Base-by-base conservation (phyloP, 1,284 basidiomycete species). In the Wolfiporia cocos region DNA sequence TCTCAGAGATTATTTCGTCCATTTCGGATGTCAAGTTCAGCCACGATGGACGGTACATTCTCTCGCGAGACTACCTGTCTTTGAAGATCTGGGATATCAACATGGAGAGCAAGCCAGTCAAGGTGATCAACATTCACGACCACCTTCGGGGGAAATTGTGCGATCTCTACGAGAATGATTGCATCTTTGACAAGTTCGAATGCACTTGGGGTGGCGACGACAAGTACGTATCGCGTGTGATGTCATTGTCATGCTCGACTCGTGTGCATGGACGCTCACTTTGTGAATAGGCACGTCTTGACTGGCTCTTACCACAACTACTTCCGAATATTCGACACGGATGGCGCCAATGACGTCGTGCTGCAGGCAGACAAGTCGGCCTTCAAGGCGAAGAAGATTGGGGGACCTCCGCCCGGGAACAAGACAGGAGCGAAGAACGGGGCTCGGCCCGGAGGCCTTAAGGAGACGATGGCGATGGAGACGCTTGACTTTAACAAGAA, bases 1-100 rank as follows among this genome's bases (percentile, higher is more conserved):
- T 99, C 68, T 96, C 92, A n/a, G 96, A 99, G 69, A 99, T 99
- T 60, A 99, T 99, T 53, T 98, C 94, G 5, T 98, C 95, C 39
- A 98, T 99, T 60, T 98, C 96, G 34, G 96, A 99, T 65, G 95
- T 99, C 67, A 98, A 98, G 67, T 99, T 99, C 71, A 95, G 92
- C 50, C 86, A 86, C 46, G 96, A 99, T 57, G 96, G 96, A 1
- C 84, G 94, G 47, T 97, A 97, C 70, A 96, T 99, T 55, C 75
- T 99, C 34, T 92, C 94, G 43, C 80, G 96, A 50, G 96, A 99
- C 70, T 99, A 99, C 65, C 72, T 99, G 29, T 96, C 94, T 37
- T 73, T 99, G 56, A 97, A 98, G 76, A 95, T 99, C 58, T 99
- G 96, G 96, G 96, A 99, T 65, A 81, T 99, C 66, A 96, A 96